Evolutionary conservation across 768 basidiomycete species (phyloP), one percentile per base, ranked within the genome.

Genomic region (Phaeolepiota aurea): DNA sequence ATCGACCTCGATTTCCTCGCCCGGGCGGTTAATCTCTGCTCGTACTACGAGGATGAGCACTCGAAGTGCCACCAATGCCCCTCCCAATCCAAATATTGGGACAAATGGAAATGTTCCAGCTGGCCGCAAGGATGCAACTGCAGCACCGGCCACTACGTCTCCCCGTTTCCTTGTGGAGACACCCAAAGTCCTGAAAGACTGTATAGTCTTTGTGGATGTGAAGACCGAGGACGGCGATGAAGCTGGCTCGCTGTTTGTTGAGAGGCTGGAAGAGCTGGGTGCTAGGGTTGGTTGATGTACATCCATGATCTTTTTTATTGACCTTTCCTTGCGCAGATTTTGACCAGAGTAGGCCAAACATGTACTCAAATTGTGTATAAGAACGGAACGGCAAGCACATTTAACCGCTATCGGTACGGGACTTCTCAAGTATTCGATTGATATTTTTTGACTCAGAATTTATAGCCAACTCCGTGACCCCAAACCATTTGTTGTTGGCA

Each of bases 351-450:
- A 14, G 77, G 82, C 20, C 76, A 79, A 53, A 74, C 73, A 14
- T 81, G 88, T 48, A 90, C 87, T 3, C 89, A 90, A 57, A 76
- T 93, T 43, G 76, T 93, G 4, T 92, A 72, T 59, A 93, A 91
- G 68, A 82, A 87, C 44, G 89, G 89, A 1, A 55, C 77, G 15
- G 72, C 77, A 54, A 80, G 80, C 46, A 93, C 90, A 2, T 53
- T 89, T 32, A 72, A 69, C 15, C 77, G 78, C 30, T 87, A 86
- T 58, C 71, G 80, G 81, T 83, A 20, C 15, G 15, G 4, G 18
- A 10, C 37, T 38, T 38, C 9, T 20, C 12, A 5, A 38, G 18
- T 18, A 15, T n/a, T n/a, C n/a, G n/a, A n/a, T n/a, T n/a, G n/a
- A n/a, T n/a, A 31, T 9, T 31, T 9, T 31, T 9, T 31, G n/a